These are phyloP conservation scores for Ganoderma meredithae DNA, from an alignment of 1,284 basidiomycete species.

Conservation along the genomic window DNA sequence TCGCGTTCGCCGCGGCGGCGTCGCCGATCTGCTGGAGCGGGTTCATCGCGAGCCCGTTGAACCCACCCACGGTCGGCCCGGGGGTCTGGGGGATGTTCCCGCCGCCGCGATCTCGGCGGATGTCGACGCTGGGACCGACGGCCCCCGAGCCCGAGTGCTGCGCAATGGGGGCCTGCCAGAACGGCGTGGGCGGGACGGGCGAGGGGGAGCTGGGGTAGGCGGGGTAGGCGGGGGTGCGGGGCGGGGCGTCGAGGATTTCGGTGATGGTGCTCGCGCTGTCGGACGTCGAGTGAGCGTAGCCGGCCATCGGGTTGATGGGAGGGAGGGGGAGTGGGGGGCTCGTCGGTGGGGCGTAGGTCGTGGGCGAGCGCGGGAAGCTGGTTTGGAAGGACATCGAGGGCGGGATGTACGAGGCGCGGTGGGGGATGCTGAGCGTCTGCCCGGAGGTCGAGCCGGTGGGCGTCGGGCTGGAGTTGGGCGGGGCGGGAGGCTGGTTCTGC, in stretches of 20 bases:
- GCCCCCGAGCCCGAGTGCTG: constrained; percentile 50
- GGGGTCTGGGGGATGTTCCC: constrained; percentile 60
- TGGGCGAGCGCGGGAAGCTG: constrained; percentile 52
- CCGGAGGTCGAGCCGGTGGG: constrained; percentile 26
- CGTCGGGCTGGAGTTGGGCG: constrained; percentile 33
- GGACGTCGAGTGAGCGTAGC: constrained; percentile 28
- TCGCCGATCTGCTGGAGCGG: constrained; percentile 21
- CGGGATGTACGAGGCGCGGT: constrained; percentile 43
- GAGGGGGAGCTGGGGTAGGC: constrained; percentile 60
- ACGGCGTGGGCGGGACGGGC: constrained; percentile 56
- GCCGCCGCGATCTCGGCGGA: constrained; percentile 55
- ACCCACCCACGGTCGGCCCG: constrained; percentile 53
- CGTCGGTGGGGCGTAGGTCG: constrained; percentile 54
- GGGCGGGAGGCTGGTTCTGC: constrained; percentile 38
- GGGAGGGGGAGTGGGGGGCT: constrained; percentile 31
- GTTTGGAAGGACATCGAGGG: constrained; percentile 48
- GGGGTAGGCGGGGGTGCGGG: constrained; percentile 75
- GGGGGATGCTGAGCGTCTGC: constrained; percentile 31
- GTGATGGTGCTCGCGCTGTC: constrained; percentile 36
- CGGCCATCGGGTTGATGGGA: constrained; percentile 23
- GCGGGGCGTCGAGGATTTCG: constrained; percentile 36
- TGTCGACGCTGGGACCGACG: constrained; percentile 68
- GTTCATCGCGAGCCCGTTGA: constrained; percentile 27
- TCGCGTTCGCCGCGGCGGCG: constrained; percentile 6
- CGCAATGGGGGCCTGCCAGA: constrained; percentile 61